Evolutionary conservation across 805 yeast genomes (phyloP), one percentile per base, ranked within the genome.

Genomic region (Candida hungchunana): DNA sequence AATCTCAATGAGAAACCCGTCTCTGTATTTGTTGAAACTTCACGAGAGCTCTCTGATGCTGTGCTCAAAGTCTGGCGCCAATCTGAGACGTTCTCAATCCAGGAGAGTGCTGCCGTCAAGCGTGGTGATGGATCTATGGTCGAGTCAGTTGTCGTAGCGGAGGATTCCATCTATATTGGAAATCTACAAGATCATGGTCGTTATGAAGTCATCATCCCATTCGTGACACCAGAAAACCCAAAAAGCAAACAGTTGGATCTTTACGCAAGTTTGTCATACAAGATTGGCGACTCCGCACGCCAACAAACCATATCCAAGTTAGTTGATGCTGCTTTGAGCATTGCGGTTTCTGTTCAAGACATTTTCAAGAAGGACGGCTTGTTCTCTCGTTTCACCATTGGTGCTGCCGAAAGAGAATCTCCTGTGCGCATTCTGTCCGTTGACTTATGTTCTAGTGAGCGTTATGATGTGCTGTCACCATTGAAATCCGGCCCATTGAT

Each of bases 311-410:
- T 24, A 0, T 50, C 36, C 18, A 47, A 51, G 20, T 47, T 50
- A 2, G 40, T 82, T 6, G 79, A 81, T 40, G 72, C 78, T 6
- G 58, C 73, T 1, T 62, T 85, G 25, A 66, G 73, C 5, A 61
- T 84, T 7, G 79, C 87, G 0, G 93, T 84, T 1, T 77, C 86
- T 3, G 94, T 84, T 3, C 90, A 83, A 49, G 95, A 86, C 54
- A 76, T 79, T 9, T 84, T 83, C 63, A 73, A 76, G 44, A 56
- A 71, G 3, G 55, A 70, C 13, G 60, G 66, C 19, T 59, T 85
- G 1, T 79, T 73, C 44, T 77, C 87, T 5, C 81, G 78, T 47
- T 86, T 82, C 52, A 74, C 81, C 11, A 67, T 85, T 29, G 81
- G 85, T 14, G 69, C 88, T 5, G 64, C 80, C 1, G 66, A 68